These are phyloP conservation scores for Umbelopsis sp. DNA, from an alignment of 371 early-diverging fungal genomes.

Conservation along the genomic window DNA sequence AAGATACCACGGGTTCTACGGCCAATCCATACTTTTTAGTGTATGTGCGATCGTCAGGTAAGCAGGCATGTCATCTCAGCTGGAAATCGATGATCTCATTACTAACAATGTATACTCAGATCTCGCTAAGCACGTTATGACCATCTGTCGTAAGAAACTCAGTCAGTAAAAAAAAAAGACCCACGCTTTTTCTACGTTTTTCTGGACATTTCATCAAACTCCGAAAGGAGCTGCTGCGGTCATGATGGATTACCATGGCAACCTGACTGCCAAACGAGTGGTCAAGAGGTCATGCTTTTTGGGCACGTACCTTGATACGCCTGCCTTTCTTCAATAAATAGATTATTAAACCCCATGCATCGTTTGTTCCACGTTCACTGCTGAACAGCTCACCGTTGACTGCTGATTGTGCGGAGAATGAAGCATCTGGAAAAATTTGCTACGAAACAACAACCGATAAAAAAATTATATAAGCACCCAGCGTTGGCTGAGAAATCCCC, in stretches of 20 bases:
- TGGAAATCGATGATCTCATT: not conserved
- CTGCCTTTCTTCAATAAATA: too few species aligned
- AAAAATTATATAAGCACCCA: not conserved
- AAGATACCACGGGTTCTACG: constrained; percentile 56
- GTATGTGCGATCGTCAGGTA: constrained; percentile 41
- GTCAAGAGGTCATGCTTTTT: not conserved
- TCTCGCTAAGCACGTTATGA: constrained; percentile 8
- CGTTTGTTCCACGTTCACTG: too few species aligned
- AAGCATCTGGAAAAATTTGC: constrained; percentile 7
- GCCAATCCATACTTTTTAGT: constrained; percentile 74
- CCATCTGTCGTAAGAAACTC: constrained; percentile 11
- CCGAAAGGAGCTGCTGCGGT: not conserved
- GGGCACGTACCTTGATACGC: not conserved
- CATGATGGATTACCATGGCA: not conserved
- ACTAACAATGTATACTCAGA: not conserved
- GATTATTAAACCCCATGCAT: too few species aligned
- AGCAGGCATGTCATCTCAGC: not conserved
- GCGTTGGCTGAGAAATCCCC: not conserved
- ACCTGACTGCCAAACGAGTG: not conserved
- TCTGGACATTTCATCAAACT: not conserved
- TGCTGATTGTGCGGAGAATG: constrained; percentile 1
- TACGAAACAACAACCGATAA: not conserved
- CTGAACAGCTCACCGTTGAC: not conserved
- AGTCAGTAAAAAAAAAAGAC: not conserved
- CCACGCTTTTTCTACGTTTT: not conserved